These are phyloP conservation scores for Leccinum boreale DNA, from an alignment of 768 basidiomycete genomes.

Conservation along the genomic window DNA sequence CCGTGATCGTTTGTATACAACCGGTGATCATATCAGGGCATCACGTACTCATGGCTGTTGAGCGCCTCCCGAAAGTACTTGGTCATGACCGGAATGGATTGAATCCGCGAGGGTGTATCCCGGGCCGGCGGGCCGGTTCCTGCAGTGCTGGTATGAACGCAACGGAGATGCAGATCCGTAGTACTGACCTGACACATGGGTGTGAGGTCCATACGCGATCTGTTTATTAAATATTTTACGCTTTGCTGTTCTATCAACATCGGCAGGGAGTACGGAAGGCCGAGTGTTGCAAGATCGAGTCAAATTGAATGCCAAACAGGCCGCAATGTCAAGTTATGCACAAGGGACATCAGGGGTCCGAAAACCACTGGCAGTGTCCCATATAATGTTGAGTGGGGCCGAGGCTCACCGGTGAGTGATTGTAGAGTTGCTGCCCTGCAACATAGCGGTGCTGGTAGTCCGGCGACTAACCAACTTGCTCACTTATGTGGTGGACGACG, in stretches of 20 bases:
- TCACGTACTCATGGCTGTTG: not conserved
- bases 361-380: not conserved
- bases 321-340: not conserved
- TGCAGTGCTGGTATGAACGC: not conserved
- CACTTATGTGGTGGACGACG: not conserved
- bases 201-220: not conserved
- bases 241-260: not conserved
- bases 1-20: not conserved
- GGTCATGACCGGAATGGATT: not conserved
- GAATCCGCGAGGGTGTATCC: not conserved
- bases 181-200: not conserved
- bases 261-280: not conserved
- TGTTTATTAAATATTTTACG: not conserved
- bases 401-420: not conserved
- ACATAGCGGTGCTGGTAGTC: not conserved
- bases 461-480: not conserved
- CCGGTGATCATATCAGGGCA: not conserved
- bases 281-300: not conserved
- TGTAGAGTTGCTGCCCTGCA: not conserved
- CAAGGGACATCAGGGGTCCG: not conserved
- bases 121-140: not conserved
- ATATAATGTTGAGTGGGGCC: not conserved
- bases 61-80: not conserved
- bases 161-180: not conserved
- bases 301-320: not conserved